Conservation (phyloP, 1,284 basidiomycete species). For the Ustilago tritici region DNA sequence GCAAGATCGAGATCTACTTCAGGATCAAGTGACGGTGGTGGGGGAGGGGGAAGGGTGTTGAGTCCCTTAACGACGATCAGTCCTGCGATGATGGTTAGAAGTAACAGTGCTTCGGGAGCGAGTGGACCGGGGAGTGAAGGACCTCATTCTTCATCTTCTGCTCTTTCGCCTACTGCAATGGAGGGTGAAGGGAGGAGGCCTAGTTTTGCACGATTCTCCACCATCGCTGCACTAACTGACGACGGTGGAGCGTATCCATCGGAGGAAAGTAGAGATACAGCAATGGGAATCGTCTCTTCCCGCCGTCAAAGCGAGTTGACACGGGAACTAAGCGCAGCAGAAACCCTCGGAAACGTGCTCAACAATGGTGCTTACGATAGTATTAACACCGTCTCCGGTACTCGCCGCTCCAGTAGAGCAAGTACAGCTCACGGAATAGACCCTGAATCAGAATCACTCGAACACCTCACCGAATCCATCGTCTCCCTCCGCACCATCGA, state of each 20-base stretch:
- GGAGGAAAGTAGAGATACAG: constrained; percentile 40
- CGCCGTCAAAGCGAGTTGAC: constrained; percentile 30
- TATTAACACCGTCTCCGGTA: constrained; percentile 35
- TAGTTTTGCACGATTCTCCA: constrained; percentile 27
- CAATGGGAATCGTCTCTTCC: constrained; percentile 43
- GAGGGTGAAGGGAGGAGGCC: constrained; percentile 19
- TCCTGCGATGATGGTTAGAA: constrained; percentile 20
- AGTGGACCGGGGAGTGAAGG: constrained; percentile 26
- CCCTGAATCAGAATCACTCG: constrained; percentile 16
- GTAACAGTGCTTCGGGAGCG: constrained; percentile 31
- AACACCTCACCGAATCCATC: constrained; percentile 51
- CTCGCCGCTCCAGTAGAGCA: constrained; percentile 39
- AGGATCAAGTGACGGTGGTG: constrained; percentile 19
- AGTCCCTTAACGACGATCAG: constrained; percentile 26
- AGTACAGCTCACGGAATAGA: constrained; percentile 24
- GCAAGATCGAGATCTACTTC: constrained; percentile 25
- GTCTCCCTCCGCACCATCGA: constrained; percentile 55
- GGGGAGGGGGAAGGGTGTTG: constrained; percentile 8
- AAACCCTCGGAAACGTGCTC: constrained; percentile 41
- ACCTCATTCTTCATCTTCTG: constrained; percentile 17
- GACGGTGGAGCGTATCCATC: constrained; percentile 30
- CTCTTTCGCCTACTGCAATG: neutral
- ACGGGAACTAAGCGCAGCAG: constrained; percentile 39
- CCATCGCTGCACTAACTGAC: constrained; percentile 27
- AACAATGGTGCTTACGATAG: constrained; percentile 30